A percentile compares a stretch with the other conserved stretches of the same genome.
phyloP scores from a whole-genome alignment of 441 rosid genomes.

The Eruca vesicaria region DNA sequence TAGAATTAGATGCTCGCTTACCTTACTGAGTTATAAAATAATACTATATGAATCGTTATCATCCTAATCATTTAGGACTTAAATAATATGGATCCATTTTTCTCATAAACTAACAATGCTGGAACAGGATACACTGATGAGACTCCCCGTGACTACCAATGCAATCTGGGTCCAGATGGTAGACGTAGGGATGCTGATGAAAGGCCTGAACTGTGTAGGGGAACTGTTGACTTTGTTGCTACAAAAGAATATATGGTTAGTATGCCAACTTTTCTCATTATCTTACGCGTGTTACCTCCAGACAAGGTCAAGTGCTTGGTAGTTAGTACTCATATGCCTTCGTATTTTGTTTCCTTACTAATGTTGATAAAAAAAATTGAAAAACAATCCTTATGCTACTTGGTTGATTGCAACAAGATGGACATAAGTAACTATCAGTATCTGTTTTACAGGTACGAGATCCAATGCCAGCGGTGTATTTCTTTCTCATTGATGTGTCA shows the following conservation, averaged over 20 bases:
- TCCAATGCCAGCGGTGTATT: slow-evolving; percentile 94
- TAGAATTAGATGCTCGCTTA: neutral
- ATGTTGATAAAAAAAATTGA: neutral
- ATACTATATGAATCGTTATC: neutral
- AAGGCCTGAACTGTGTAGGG: slow-evolving; percentile 96
- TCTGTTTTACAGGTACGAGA: slow-evolving; percentile 63
- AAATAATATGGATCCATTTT: neutral
- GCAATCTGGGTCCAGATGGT: slow-evolving; percentile 98
- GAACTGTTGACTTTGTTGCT: slow-evolving; percentile 93
- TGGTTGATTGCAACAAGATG: slow-evolving; percentile 13
- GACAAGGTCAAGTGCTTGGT: neutral
- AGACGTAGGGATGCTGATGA: slow-evolving; percentile 97
- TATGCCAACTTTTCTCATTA: slow-evolving; percentile 7
- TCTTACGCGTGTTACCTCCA: neutral
- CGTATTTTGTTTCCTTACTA: neutral
- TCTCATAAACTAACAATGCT: neutral
- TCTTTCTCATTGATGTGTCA: slow-evolving; percentile 91
- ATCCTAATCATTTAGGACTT: neutral
- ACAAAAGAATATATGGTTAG: slow-evolving; percentile 93
- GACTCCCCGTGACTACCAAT: slow-evolving; percentile 90
- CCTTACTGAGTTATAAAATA: neutral
- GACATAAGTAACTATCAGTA: neutral
- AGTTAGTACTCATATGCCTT: neutral
- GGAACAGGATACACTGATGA: slow-evolving; percentile 84
- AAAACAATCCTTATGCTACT: neutral